Base-by-base conservation (phyloP, 768 basidiomycete species). In the Gautieria morchelliformis region DNA sequence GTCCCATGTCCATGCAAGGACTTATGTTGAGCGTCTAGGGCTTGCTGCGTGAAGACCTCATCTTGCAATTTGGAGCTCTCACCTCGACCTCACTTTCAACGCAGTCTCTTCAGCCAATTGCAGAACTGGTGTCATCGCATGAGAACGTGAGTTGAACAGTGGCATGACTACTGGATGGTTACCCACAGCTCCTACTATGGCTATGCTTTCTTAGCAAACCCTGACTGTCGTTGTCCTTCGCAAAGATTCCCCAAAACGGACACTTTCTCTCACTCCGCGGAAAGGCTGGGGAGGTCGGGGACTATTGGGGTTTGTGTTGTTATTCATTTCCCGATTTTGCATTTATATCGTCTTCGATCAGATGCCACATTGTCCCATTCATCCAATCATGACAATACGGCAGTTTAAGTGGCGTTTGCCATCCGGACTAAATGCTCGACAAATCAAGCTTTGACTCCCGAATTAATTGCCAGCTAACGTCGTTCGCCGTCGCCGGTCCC, bases 251-350 rank as follows among this genome's bases (percentile, higher is more conserved):
- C 56, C 78, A 60, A 67, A 63, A 7, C 62, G 81, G 14, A 72
- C 72, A 19, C 64, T 91, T 58, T 76, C 69, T n/a, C 71, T 93
- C 44, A 84, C 74, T 3, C 90, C 91, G 6, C 70, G 81, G 51
- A 80, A 76, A 57, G 84, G 84, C 7, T 96, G 93, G 93, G 91
- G 90, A 60, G 93, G 93, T 10, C 75, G 89, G 58, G 93, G 93
- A 9, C 74, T 86, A 67, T 72, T 96, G 44, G 93, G 93, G 86
- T 90, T 60, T 63, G 82, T 44, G 20, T 17, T 17, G 2, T 12
- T n/a, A 22, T 3, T 44, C 27, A 3, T 44, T 9, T 8, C 17
- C 8, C n/a, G 4, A 2, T 44, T 44, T 17, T 22, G 8, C 42
- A 6, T n/a, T 44, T 44, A 22, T 41, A 41, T 27, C 35, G 10